These are phyloP conservation scores for Suillus americanus DNA, from an alignment of 768 basidiomycete species.

Conservation along the genomic window DNA sequence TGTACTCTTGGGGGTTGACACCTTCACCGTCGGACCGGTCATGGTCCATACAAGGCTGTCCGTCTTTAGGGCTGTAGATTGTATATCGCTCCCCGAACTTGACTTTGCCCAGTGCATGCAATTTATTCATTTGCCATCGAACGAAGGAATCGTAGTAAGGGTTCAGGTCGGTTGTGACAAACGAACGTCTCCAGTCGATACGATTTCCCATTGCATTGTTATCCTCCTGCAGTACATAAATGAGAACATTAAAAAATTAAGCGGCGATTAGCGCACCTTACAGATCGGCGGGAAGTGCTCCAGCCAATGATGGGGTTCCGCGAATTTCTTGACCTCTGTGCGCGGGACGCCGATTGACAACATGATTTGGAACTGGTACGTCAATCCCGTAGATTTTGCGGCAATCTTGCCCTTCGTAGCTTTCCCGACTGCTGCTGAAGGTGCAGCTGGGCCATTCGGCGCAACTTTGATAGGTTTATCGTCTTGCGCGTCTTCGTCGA, in stretches of 20 bases:
- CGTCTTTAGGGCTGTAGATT: slow-evolving; percentile 97
- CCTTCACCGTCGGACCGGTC: slow-evolving; percentile 95
- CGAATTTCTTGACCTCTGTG: slow-evolving; percentile 91
- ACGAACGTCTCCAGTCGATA: slow-evolving; percentile 95
- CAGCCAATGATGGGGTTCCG: slow-evolving; percentile 93
- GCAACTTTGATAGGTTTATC: slow-evolving; percentile 41
- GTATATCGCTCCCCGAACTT: slow-evolving; percentile 99
- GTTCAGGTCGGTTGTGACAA: slow-evolving; percentile 93
- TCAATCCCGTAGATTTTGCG: slow-evolving; percentile 90
- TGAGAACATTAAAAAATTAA: background rate
- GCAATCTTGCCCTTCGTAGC: slow-evolving; percentile 94
- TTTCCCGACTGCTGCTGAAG: slow-evolving; percentile 61
- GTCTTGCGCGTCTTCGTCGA: slow-evolving; percentile 45
- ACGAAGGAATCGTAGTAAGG: slow-evolving; percentile 98
- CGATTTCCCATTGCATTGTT: slow-evolving; percentile 88
- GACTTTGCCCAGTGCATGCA: slow-evolving; percentile 85
- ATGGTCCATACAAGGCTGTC: slow-evolving; percentile 99
- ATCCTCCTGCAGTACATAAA: slow-evolving; percentile 47
- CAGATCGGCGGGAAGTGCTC: slow-evolving; percentile 96
- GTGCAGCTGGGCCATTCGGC: slow-evolving; percentile 38
- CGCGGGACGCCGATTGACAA: slow-evolving; percentile 89
- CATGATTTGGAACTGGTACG: slow-evolving; percentile 99
- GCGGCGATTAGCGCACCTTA: slow-evolving; percentile 44
- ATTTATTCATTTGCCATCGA: slow-evolving; percentile 96
- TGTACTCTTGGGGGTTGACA: slow-evolving; percentile 93